These are phyloP conservation scores for Oenanthe javanica DNA, from an alignment of 140 eudicot genomes.

Conservation along the genomic window DNA sequence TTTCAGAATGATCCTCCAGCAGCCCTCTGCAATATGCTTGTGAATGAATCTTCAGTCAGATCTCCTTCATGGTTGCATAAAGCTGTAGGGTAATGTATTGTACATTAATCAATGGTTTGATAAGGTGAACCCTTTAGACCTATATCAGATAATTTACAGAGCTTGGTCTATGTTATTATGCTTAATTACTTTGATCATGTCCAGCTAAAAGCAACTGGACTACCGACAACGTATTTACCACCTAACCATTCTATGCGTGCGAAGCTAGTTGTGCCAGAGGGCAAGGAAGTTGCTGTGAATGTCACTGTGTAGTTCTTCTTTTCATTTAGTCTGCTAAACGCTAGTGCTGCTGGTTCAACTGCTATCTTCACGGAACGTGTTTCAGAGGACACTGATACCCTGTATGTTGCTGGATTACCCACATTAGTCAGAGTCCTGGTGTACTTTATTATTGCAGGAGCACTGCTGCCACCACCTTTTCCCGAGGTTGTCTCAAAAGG, in stretches of 20 bases:
- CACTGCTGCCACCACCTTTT: conserved; percentile 41
- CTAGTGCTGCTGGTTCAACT: conserved; percentile 49
- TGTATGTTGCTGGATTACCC: conserved; percentile 68
- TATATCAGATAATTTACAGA: conserved; percentile 23
- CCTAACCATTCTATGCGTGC: conserved; percentile 58
- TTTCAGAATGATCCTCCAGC: neutral
- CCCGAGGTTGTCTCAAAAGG: conserved; percentile 64
- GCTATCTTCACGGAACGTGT: conserved; percentile 43
- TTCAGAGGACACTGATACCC: conserved; percentile 38
- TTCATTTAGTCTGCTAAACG: conserved; percentile 38
- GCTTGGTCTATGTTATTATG: conserved; percentile 9
- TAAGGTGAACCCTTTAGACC: conserved; percentile 13
- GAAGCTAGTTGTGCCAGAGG: conserved; percentile 55
- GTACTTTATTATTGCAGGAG: conserved; percentile 35
- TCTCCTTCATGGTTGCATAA: neutral
- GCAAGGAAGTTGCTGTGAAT: conserved; percentile 54
- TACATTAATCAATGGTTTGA: neutral
- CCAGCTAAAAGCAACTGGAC: conserved; percentile 73
- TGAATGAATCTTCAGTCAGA: neutral
- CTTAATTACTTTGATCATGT: conserved; percentile 24
- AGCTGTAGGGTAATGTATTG: neutral
- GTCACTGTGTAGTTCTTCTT: conserved; percentile 63
- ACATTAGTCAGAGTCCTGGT: conserved; percentile 75
- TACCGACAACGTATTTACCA: conserved; percentile 50
- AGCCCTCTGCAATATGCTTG: neutral